Evolutionary conservation across 2,329 filamentous ascomycete genomes (phyloP).

Genomic region (Phoma herbarum): DNA sequence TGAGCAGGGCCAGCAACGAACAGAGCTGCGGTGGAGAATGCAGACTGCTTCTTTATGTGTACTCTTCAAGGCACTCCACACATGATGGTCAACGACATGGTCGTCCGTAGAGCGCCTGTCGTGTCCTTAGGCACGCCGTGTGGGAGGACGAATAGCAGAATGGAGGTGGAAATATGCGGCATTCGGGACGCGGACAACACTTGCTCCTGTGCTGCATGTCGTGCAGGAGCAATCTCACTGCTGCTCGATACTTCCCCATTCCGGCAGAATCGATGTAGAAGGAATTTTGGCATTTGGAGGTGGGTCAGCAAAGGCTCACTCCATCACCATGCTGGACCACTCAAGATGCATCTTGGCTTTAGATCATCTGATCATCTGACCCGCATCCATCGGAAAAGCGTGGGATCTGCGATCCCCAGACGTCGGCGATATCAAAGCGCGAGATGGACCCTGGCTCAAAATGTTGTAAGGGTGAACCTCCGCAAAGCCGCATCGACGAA

Average conservation of each 20-base stretch:
- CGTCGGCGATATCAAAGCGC: neutral
- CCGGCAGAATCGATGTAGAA: neutral
- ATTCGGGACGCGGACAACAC: neutral
- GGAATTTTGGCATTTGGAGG: neutral
- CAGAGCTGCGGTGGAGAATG: neutral
- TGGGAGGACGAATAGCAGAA: neutral
- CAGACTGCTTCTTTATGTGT: neutral
- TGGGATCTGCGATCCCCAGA: neutral
- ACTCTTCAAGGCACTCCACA: neutral
- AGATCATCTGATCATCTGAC: conserved; percentile 1
- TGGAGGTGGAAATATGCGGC: neutral
- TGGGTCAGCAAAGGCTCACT: neutral
- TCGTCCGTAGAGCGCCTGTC: neutral
- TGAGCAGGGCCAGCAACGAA: neutral
- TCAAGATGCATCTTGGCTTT: conserved; percentile 3
- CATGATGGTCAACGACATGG: neutral
- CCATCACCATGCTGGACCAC: neutral
- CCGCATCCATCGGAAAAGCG: neutral
- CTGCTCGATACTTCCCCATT: neutral
- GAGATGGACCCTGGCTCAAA: neutral
- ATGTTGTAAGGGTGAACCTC: neutral
- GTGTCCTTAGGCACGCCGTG: neutral
- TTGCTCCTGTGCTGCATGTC: neutral
- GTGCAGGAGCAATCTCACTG: neutral
- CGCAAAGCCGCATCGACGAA: neutral